These are phyloP conservation scores for Pseudocercospora ulei DNA, from an alignment of 2,329 filamentous ascomycete species.

Conservation along the genomic window DNA sequence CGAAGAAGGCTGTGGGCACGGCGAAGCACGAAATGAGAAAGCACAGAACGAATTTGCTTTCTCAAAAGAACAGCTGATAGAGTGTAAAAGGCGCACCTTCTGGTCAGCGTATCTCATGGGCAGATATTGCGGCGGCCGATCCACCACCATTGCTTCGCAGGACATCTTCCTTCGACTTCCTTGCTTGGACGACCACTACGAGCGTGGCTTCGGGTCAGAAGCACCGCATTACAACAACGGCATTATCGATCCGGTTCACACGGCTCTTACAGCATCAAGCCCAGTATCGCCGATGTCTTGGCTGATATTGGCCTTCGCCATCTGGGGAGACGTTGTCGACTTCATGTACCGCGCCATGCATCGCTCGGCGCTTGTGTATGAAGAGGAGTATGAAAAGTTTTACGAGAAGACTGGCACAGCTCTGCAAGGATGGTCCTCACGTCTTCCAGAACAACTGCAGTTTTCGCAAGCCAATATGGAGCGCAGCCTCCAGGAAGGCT, in stretches of 20 bases:
- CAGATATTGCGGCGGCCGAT: slow-evolving; percentile 47
- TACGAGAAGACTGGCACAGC: slow-evolving; percentile 46
- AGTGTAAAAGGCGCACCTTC: slow-evolving; percentile 60
- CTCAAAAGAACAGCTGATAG: slow-evolving; percentile 42
- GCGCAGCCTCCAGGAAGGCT: slow-evolving; percentile 45
- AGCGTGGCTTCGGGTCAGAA: slow-evolving; percentile 49
- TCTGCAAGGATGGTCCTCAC: slow-evolving; percentile 50
- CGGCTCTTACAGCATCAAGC: slow-evolving; percentile 35
- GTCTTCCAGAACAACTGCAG: slow-evolving; percentile 48
- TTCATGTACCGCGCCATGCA: slow-evolving; percentile 49
- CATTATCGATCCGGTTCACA: slow-evolving; percentile 36
- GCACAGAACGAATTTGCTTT: slow-evolving; percentile 25
- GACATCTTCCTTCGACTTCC: slow-evolving; percentile 60
- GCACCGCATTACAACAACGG: slow-evolving; percentile 53
- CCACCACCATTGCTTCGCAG: slow-evolving; percentile 51
- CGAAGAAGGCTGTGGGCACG: slow-evolving; percentile 42
- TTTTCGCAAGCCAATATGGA: slow-evolving; percentile 52
- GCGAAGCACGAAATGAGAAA: slow-evolving; percentile 13
- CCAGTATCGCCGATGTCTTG: slow-evolving; percentile 49
- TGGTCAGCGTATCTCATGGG: slow-evolving; percentile 64
- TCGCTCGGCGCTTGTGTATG: slow-evolving; percentile 39
- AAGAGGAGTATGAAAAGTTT: slow-evolving; percentile 43
- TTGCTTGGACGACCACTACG: slow-evolving; percentile 52
- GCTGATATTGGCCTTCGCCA: slow-evolving; percentile 52
- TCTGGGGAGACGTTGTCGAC: slow-evolving; percentile 57